A percentile compares a stretch with the other conserved stretches of the same genome.
These are phyloP conservation scores for Pichia rugopelliculosa DNA, from an alignment of 805 yeast species.

Conservation along the genomic window DNA sequence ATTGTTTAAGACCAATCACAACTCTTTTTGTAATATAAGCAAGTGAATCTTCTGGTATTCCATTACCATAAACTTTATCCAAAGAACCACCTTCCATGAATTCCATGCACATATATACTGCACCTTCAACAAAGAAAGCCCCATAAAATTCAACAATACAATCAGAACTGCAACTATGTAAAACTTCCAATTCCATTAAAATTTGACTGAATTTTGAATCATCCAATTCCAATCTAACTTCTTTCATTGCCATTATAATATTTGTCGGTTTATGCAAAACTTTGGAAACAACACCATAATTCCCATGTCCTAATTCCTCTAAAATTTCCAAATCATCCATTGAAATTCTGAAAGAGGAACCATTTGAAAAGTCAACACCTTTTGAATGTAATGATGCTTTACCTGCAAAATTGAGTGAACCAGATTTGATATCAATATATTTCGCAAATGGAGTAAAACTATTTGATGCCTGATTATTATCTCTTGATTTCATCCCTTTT, in stretches of 20 bases:
- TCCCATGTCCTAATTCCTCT: slow-evolving; percentile 91
- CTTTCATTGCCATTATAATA: slow-evolving; percentile 94
- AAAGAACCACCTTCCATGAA: slow-evolving; percentile 95
- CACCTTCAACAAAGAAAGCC: slow-evolving; percentile 95
- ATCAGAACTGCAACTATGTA: slow-evolving; percentile 86
- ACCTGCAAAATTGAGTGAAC: slow-evolving; percentile 86
- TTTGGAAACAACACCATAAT: slow-evolving; percentile 92
- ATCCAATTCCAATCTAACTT: slow-evolving; percentile 86
- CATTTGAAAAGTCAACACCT: slow-evolving; percentile 86
- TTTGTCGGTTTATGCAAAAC: slow-evolving; percentile 91
- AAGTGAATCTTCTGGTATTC: slow-evolving; percentile 70
- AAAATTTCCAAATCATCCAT: slow-evolving; percentile 75
- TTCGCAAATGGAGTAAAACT: slow-evolving; percentile 78
- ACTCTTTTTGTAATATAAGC: slow-evolving; percentile 77
- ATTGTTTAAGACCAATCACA: slow-evolving; percentile 69
- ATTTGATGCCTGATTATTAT: slow-evolving; percentile 29
- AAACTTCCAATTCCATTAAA: slow-evolving; percentile 89
- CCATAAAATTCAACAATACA: slow-evolving; percentile 95
- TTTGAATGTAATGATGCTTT: slow-evolving; percentile 87
- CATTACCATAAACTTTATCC: slow-evolving; percentile 73
- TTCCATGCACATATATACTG: slow-evolving; percentile 97
- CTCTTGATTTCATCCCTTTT: not conserved
- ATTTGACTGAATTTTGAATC: slow-evolving; percentile 92
- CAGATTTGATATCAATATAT: slow-evolving; percentile 86
- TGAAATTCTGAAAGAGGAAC: slow-evolving; percentile 79